Evolutionary conservation across 2,329 filamentous ascomycete species (phyloP).

Genomic region (Apiospora marii): DNA sequence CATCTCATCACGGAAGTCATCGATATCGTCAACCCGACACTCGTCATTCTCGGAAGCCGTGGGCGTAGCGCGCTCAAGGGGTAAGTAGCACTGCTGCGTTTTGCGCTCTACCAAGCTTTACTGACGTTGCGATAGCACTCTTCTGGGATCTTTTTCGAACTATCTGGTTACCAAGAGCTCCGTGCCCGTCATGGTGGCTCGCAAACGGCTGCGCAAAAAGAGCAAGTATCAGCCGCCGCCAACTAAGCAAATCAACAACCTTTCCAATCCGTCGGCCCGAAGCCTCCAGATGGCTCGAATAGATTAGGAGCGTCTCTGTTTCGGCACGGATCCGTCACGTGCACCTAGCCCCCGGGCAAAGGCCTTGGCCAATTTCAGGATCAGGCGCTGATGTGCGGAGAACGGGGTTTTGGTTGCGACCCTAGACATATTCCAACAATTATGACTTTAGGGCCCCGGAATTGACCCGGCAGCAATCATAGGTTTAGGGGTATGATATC

Average conservation of each 20-base stretch:
- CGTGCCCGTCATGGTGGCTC: constrained; percentile 96
- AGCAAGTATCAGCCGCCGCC: constrained; percentile 78
- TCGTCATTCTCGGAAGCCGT: constrained; percentile 91
- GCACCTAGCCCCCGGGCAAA: neutral
- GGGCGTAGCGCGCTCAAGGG: constrained; percentile 93
- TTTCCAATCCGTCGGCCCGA: constrained; percentile 72
- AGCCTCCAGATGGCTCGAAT: constrained; percentile 77
- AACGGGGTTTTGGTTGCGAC: neutral
- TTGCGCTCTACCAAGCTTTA: constrained; percentile 18
- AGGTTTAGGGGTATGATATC: neutral
- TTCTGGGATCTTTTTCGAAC: constrained; percentile 95
- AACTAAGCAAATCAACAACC: constrained; percentile 81
- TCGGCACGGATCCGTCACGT: neutral
- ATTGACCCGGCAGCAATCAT: neutral
- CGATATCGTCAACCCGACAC: constrained; percentile 86
- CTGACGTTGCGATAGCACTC: constrained; percentile 69
- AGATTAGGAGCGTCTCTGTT: constrained; percentile 58
- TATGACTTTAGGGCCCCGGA: neutral
- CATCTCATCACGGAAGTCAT: constrained; percentile 98
- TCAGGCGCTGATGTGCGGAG: neutral
- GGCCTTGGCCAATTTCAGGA: neutral
- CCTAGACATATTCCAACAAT: neutral
- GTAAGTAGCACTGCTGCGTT: constrained; percentile 57
- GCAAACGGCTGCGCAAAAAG: constrained; percentile 88
- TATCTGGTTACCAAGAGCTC: constrained; percentile 97